Evolutionary conservation across 139 green algal genomes (phyloP).

Genomic region (Penium margaritaceum): DNA sequence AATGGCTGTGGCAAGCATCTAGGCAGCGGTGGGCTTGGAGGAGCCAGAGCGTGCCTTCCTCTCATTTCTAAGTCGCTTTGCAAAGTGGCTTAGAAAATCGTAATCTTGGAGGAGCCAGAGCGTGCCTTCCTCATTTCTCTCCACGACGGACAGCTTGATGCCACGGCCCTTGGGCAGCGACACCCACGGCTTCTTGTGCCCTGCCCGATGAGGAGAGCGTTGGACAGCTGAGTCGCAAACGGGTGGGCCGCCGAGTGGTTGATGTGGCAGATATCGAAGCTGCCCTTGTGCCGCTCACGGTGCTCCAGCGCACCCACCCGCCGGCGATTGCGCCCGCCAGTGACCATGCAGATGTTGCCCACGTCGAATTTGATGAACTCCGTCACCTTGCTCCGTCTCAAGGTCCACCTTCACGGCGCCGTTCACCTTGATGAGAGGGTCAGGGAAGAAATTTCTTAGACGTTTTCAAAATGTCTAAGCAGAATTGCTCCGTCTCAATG

Average conservation of each 20-base stretch:
- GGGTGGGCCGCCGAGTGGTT: constrained; percentile 81
- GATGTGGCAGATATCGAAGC: constrained; percentile 89
- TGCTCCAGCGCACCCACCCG: constrained; percentile 59
- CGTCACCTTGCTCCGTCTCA: constrained; percentile 84
- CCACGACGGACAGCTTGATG: constrained; percentile 84
- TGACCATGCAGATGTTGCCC: constrained; percentile 86
- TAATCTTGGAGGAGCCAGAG: too few species aligned
- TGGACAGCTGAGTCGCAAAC: constrained; percentile 86
- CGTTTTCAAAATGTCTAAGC: too few species aligned
- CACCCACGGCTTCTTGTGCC: constrained; percentile 85
- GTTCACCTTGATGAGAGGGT: too few species aligned
- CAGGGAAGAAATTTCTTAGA: too few species aligned
- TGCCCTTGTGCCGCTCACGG: constrained; percentile 91
- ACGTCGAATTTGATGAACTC: constrained; percentile 94
- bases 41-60: too few species aligned
- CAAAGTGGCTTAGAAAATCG: too few species aligned
- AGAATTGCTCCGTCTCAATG: constrained; percentile 90
- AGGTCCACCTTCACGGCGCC: too few species aligned
- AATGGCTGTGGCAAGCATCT: too few species aligned
- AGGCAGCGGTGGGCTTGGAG: too few species aligned
- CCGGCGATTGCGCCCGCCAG: constrained; percentile 51
- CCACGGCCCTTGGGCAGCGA: constrained; percentile 97
- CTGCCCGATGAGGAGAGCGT: constrained; percentile 97
- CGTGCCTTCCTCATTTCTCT: too few species aligned
- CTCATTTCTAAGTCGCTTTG: too few species aligned